A percentile compares a stretch with the other conserved stretches of the same genome.
Conservation (phyloP, 164 flowering plant genomes). For the Tetracentron sinense region DNA sequence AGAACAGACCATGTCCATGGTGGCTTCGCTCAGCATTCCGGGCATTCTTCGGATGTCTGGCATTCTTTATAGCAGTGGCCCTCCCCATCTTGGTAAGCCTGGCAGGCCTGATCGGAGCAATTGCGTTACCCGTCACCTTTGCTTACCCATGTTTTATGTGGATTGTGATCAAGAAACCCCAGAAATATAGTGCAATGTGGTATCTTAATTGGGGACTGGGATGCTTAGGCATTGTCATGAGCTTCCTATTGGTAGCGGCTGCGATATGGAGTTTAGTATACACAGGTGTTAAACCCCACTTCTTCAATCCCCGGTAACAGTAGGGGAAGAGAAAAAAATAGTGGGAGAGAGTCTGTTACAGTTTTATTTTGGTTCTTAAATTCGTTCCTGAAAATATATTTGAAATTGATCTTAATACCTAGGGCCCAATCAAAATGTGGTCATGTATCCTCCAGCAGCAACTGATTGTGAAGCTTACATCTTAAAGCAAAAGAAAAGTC, state of each 20-base stretch:
- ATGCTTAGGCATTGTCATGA: constrained; percentile 44
- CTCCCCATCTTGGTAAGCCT: constrained; percentile 41
- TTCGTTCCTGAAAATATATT: too few species aligned
- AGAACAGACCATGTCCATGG: constrained; percentile 46
- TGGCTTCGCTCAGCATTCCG: constrained; percentile 42
- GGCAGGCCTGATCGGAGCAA: constrained; percentile 51
- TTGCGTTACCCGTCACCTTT: constrained; percentile 64
- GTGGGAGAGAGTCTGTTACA: too few species aligned
- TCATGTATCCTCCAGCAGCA: too few species aligned
- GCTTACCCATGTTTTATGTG: constrained; percentile 90
- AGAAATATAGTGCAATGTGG: constrained; percentile 40
- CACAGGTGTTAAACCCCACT: constrained; percentile 46
- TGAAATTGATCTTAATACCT: too few species aligned
- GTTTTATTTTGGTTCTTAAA: too few species aligned
- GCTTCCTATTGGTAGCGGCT: constrained; percentile 40
- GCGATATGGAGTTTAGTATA: constrained; percentile 46
- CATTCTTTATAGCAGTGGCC: constrained; percentile 47
- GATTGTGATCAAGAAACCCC: constrained; percentile 57
- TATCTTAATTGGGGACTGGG: constrained; percentile 59
- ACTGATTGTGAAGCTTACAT: too few species aligned
- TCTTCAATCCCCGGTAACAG: constrained; percentile 60
- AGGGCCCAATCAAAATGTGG: too few species aligned
- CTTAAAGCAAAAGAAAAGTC: too few species aligned
- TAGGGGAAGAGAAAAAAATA: neutral
- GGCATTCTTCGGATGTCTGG: constrained; percentile 25